Base-by-base conservation (phyloP, 345 rosid species). In the Excoecaria agallocha region DNA sequence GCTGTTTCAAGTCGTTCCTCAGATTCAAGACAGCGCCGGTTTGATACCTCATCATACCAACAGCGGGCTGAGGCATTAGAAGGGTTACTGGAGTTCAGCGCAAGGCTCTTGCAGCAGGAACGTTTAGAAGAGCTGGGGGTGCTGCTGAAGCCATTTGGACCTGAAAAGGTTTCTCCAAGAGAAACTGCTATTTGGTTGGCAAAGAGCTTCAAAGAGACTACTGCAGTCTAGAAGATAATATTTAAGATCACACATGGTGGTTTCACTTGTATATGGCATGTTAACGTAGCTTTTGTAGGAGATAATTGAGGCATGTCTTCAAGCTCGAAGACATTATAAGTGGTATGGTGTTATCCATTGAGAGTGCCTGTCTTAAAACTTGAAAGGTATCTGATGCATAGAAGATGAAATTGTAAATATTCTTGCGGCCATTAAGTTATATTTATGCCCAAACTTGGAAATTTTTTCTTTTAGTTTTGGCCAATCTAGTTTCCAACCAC, bases 151-250 rank as follows among this genome's bases (percentile, higher is more conserved):
- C 82, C 78, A 20, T 78, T 69, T n/a, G 78, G 78, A 8, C 82
- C 78, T 1, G 82, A 78, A 58, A 78, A 74, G 45, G 82, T 74
- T 54, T 78, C 78, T 57, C 82, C 75, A 12, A 59, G 77, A 63
- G 82, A 78, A 64, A 78, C 82, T 74, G 78, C 74, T 15, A 78
- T 78, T 69, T 78, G 82, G 78, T 64, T 78, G 75, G 78, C 78
- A 13, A 78, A 69, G 78, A 78, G 81, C 74, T 78, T 78, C 74
- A 78, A 78, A 45, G 81, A 64, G 66, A 74, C 81, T 30, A 74
- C 81, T 30, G 64, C 65, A 43, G 71, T 54, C 35, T 69, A 64
- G 66, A 50, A 43, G 65, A 67, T 46, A n/a, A 35, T 35, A 19
- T 24, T 7, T 46, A 5, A 24, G 9, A 12, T 37, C 45, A 12